Evolutionary conservation across 768 basidiomycete species (phyloP), one percentile per base, ranked within the genome.

Genomic region (Rhizopogon vulgaris): DNA sequence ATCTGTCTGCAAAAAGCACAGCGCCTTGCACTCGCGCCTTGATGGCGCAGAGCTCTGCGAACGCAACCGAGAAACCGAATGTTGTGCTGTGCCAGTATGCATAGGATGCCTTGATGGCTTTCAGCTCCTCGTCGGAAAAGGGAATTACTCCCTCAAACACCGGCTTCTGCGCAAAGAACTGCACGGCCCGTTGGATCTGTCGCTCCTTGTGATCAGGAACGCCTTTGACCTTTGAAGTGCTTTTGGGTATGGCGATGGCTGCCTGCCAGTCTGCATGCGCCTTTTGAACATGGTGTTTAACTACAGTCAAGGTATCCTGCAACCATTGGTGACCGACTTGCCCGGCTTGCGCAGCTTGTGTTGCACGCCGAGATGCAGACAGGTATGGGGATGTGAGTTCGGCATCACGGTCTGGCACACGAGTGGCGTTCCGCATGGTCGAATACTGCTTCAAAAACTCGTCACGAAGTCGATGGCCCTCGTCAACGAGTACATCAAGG

Each of bases 11-110:
- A 15, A 70, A 51, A 8, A 63, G 25, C 5, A 60, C 24, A 7
- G 52, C 48, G 34, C 71, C 55, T 22, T 63, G 56, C 6, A 74
- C 68, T 4, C 61, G 59, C 0, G 81, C 81, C 62, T 87, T 86
- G 68, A 87, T 78, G 4, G 40, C 46, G 55, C 81, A 83, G 1
- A 86, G 57, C 1, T 71, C 69, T 14, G 55, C 58, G 56, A 80
- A 85, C 0, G 84, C 83, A 30, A 85, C 74, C 0, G 57, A 56
- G 58, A 83, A 83, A 0, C 67, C 83, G 49, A 86, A 84, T 0
- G 8, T 50, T 7, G 56, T 28, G 1, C 55, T 55, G n/a, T 57
- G 48, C 0, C 4, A 32, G 49, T 78, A 79, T 0, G 85, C 84
- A 38, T 71, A 80, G 0, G 85, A 84, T 0, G 84, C 82, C 58